Percentiles rank a stretch among this genome's conserved stretches.
Evolutionary conservation across 495 filamentous ascomycete species (phyloP).

Genomic region (Staphylotrichum longicolle): DNA sequence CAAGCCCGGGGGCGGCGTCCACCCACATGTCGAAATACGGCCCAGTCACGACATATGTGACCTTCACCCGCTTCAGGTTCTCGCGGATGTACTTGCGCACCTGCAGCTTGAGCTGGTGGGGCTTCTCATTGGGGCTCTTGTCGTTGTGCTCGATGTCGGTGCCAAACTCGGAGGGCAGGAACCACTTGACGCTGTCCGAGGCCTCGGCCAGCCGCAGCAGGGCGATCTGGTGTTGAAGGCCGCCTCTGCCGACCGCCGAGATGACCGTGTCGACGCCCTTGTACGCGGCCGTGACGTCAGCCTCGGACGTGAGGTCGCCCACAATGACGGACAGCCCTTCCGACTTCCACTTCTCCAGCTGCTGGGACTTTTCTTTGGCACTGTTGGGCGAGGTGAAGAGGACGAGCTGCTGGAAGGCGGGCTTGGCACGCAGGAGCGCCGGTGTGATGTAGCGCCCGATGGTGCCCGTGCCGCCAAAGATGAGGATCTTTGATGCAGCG

Average conservation of each 20-base stretch:
- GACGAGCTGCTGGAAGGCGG: constrained; percentile 50
- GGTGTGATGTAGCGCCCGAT: constrained; percentile 65
- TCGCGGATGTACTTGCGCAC: constrained; percentile 58
- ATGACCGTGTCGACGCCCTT: constrained; percentile 63
- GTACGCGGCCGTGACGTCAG: constrained; percentile 55
- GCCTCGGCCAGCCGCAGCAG: constrained; percentile 58
- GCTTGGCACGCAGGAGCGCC: constrained; percentile 54
- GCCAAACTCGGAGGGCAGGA: constrained; percentile 71
- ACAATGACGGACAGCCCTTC: constrained; percentile 57
- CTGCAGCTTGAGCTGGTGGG: constrained; percentile 68
- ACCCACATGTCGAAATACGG: constrained; percentile 69
- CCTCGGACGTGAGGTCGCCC: constrained; percentile 55
- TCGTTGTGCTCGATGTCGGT: constrained; percentile 67
- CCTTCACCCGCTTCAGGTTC: constrained; percentile 51
- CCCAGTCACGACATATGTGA: constrained; percentile 68
- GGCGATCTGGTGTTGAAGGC: constrained; percentile 56
- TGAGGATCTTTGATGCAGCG: constrained; percentile 53
- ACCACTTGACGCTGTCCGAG: constrained; percentile 57
- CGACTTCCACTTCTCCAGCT: constrained; percentile 47
- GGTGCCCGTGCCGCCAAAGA: constrained; percentile 67
- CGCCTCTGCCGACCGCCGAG: constrained; percentile 60
- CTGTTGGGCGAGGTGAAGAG: constrained; percentile 64
- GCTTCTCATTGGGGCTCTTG: constrained; percentile 58
- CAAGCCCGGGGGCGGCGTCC: constrained; percentile 33
- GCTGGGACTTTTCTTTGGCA: constrained; percentile 45